These are phyloP conservation scores for Kalaharituber pfeilii DNA, from an alignment of 2,329 filamentous ascomycete species.

Conservation along the genomic window DNA sequence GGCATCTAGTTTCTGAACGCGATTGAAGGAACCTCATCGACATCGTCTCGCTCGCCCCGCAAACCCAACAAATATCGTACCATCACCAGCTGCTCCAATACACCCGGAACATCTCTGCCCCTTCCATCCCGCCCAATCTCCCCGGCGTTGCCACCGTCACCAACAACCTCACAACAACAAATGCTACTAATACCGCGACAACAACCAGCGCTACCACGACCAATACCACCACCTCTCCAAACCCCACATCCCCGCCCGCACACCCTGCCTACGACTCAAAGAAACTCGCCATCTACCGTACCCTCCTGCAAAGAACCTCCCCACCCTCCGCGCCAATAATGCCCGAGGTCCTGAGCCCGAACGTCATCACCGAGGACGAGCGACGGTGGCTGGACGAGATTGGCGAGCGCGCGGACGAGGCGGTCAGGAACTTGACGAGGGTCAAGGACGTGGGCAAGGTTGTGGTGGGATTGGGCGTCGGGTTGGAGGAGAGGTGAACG, in stretches of 20 bases:
- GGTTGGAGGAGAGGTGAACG: too few species aligned
- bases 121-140: neutral
- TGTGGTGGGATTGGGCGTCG: conserved; percentile 17
- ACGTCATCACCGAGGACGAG: conserved; percentile 14
- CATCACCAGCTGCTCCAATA: too few species aligned
- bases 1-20: conserved; percentile 2
- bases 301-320: conserved; percentile 14
- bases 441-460: conserved; percentile 17
- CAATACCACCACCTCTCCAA: too few species aligned
- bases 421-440: conserved; percentile 16
- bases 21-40: conserved; percentile 14
- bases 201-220: neutral
- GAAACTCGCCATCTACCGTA: conserved; percentile 14
- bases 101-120: too few species aligned
- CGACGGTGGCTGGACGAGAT: conserved; percentile 16
- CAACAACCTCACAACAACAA: conserved; percentile 14
- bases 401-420: conserved; percentile 16
- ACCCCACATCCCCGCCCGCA: too few species aligned
- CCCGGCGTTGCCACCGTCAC: conserved; percentile 11
- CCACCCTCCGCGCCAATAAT: conserved; percentile 10
- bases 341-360: conserved; percentile 16
- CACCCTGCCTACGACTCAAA: neutral
- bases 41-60: conserved; percentile 13
- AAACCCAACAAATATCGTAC: neutral
- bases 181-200: neutral